Conservation (phyloP, 2,329 filamentous ascomycete species). For the Cyclaneusma minus region DNA sequence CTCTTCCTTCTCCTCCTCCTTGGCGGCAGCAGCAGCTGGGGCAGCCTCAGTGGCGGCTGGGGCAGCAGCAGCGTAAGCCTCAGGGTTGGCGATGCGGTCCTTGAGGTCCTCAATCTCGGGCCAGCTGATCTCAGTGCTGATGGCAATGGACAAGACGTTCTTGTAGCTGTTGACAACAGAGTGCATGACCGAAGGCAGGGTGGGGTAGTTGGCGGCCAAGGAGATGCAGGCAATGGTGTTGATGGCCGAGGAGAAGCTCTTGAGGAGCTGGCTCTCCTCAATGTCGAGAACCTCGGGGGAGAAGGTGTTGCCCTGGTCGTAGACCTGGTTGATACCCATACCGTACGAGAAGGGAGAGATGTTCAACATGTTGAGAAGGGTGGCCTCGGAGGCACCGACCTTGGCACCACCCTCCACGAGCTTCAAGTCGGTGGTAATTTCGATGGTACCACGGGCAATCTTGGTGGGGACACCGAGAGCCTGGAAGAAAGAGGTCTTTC, state of each 20-base stretch:
- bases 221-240: slow-evolving; percentile 80
- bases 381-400: slow-evolving; percentile 97
- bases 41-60: slow-evolving; percentile 44
- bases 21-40: slow-evolving; percentile 32
- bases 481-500: slow-evolving; percentile 99
- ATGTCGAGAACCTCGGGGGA: slow-evolving; percentile 76
- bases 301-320: slow-evolving; percentile 95
- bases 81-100: slow-evolving; percentile 98
- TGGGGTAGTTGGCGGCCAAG: slow-evolving; percentile 87
- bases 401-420: slow-evolving; percentile 84
- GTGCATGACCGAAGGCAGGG: slow-evolving; percentile 90
- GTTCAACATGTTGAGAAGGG: slow-evolving; percentile 98
- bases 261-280: slow-evolving; percentile 84
- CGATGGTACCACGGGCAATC: slow-evolving; percentile 99
- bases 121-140: slow-evolving; percentile 88
- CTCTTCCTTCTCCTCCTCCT: slow-evolving; percentile 47
- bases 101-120: slow-evolving; percentile 94
- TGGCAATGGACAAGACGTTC: slow-evolving; percentile 79
- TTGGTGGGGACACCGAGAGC: slow-evolving; percentile 99
- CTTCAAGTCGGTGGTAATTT: slow-evolving; percentile 97
- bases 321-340: slow-evolving; percentile 92
- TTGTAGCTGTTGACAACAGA: slow-evolving; percentile 96
- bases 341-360: slow-evolving; percentile 99
- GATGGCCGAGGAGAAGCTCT: slow-evolving; percentile 67
- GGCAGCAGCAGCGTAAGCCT: slow-evolving; percentile 77